Conservation (phyloP, 73 alveolate species). For the Paramecium primaurelia region DNA sequence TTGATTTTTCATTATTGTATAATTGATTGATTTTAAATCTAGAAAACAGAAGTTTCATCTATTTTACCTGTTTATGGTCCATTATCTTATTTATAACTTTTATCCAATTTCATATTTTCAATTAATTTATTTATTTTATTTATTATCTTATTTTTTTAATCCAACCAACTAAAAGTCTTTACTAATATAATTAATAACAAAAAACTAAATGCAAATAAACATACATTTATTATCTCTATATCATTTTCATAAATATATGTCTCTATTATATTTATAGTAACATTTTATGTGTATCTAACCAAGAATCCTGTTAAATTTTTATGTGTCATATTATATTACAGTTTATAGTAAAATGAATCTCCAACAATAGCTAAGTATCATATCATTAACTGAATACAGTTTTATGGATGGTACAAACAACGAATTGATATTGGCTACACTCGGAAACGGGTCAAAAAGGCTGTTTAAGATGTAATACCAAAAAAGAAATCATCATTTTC, state of each 20-base stretch:
- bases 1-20: background rate
- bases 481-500: background rate
- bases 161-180: background rate
- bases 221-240: background rate
- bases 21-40: background rate
- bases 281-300: background rate
- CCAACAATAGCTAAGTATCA: background rate
- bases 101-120: background rate
- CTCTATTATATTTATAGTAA: background rate
- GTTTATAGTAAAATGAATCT: background rate
- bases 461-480: constrained; percentile 18
- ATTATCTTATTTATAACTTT: background rate
- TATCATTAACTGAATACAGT: background rate
- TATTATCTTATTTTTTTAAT: background rate
- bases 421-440: background rate
- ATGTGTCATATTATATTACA: background rate
- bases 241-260: background rate
- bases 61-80: background rate
- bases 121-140: background rate
- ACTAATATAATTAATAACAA: background rate
- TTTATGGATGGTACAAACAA: background rate
- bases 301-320: background rate
- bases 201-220: background rate
- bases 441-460: background rate
- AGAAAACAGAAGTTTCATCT: background rate